phyloP scores from a whole-genome alignment of 192 early-diverging fungal species.

The Obelidium mucronatum region DNA sequence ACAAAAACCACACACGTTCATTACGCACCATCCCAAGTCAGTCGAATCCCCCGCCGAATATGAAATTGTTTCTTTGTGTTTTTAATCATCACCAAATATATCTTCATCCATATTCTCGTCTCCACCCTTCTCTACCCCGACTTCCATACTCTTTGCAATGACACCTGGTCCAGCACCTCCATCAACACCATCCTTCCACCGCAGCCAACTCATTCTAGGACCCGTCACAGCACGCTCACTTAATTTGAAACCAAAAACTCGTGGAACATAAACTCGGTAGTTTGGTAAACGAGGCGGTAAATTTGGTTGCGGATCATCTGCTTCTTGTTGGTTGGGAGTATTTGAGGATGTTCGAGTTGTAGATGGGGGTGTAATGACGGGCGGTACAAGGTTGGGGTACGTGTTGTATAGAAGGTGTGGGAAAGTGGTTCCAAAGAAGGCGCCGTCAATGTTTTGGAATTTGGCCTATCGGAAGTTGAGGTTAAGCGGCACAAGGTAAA shows the following conservation, averaged over 20 bases:
- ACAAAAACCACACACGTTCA: too few relatives aligned
- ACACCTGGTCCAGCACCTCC: conserved; percentile 7
- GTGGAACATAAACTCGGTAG: conserved; percentile 76
- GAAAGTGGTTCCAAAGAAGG: conserved; percentile 96
- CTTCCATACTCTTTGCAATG: conserved; percentile 26
- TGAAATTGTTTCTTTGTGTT: too few relatives aligned
- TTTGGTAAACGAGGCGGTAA: conserved; percentile 29
- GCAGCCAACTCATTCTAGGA: conserved; percentile 93
- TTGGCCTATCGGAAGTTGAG: conserved; percentile 42
- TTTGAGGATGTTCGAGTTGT: not conserved
- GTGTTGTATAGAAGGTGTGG: conserved; percentile 90
- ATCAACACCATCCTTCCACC: conserved; percentile 61
- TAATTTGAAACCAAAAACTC: conserved; percentile 94
- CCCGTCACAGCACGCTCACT: conserved; percentile 76
- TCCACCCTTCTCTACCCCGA: not conserved
- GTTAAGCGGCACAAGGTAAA: conserved; percentile 3
- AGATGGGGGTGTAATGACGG: conserved; percentile 20
- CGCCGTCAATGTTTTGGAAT: conserved; percentile 67
- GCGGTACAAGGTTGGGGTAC: conserved; percentile 79
- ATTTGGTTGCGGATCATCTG: conserved; percentile 39
- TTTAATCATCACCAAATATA: conserved; percentile 38
- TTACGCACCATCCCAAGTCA: too few relatives aligned
- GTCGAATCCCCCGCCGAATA: too few relatives aligned
- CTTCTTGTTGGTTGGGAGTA: conserved; percentile 21
- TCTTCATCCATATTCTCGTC: conserved; percentile 31